These are phyloP conservation scores for Histomonas meleagridis DNA, from an alignment of 208 protist species.

Conservation along the genomic window DNA sequence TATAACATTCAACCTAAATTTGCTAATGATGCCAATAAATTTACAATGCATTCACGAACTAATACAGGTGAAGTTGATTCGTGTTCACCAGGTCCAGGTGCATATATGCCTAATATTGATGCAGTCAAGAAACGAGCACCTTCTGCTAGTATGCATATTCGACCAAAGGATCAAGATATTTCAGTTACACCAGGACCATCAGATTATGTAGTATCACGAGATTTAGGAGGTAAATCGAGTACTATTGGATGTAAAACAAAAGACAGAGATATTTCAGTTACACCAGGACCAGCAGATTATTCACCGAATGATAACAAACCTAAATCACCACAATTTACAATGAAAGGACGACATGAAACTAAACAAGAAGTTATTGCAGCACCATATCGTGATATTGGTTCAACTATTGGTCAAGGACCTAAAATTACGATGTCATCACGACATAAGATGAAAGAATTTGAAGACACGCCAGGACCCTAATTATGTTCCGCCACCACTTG, in stretches of 20 bases:
- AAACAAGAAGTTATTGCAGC: not conserved
- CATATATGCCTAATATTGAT: not conserved
- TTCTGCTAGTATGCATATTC: not conserved
- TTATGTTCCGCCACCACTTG: not conserved
- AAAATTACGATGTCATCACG: not conserved
- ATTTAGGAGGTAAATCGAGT: not conserved
- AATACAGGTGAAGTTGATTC: not conserved
- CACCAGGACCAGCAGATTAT: not conserved
- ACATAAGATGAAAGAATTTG: not conserved
- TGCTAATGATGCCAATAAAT: not conserved
- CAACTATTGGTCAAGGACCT: not conserved
- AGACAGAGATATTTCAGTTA: no score
- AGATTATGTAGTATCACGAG: not conserved
- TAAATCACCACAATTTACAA: not conserved
- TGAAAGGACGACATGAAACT: not conserved
- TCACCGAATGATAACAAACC: not conserved
- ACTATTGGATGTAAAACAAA: no score
- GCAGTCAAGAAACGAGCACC: not conserved
- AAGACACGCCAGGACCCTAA: not conserved
- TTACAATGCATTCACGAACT: not conserved
- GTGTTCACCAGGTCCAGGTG: not conserved
- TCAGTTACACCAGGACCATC: not conserved
- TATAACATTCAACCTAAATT: slow-evolving; percentile 17
- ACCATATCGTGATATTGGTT: not conserved
- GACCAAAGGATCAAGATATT: not conserved